Conservation (phyloP, 495 filamentous ascomycete genomes). For the Oleoguttula mirabilis region DNA sequence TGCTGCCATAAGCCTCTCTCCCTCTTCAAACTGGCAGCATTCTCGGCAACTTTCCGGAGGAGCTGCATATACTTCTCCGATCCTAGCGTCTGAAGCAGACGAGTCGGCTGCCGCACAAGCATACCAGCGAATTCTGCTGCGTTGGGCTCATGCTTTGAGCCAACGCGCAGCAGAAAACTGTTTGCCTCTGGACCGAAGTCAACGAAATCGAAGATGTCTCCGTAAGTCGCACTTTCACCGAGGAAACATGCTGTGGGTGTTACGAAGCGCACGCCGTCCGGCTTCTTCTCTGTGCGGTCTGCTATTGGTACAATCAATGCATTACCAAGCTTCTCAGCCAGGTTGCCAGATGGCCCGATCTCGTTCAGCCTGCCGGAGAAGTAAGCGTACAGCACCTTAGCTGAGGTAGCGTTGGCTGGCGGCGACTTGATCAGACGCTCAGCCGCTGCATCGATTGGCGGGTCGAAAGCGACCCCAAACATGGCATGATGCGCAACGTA, state of each 20-base stretch:
- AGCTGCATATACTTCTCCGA: conserved; percentile 78
- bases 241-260: conserved; percentile 65
- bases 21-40: conserved; percentile 52
- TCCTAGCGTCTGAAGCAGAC: conserved; percentile 63
- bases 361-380: conserved; percentile 65
- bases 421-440: conserved; percentile 56
- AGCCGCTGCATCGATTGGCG: conserved; percentile 62
- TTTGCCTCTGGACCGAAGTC: conserved; percentile 84
- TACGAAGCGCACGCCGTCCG: conserved; percentile 34
- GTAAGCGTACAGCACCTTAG: conserved; percentile 64
- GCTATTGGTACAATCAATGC: conserved; percentile 22
- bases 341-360: conserved; percentile 41
- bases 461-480: conserved; percentile 72
- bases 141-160: conserved; percentile 81
- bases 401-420: conserved; percentile 50
- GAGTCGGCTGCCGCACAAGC: conserved; percentile 64
- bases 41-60: conserved; percentile 62
- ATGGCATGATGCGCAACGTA: conserved; percentile 65
- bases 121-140: conserved; percentile 70
- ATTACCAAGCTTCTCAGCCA: conserved; percentile 46
- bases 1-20: conserved; percentile 64
- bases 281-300: conserved; percentile 3
- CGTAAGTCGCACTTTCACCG: conserved; percentile 58
- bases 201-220: conserved; percentile 90
- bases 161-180: conserved; percentile 71